Base-by-base conservation (phyloP, 1,284 basidiomycete species). In the Hymenochaete sp. region DNA sequence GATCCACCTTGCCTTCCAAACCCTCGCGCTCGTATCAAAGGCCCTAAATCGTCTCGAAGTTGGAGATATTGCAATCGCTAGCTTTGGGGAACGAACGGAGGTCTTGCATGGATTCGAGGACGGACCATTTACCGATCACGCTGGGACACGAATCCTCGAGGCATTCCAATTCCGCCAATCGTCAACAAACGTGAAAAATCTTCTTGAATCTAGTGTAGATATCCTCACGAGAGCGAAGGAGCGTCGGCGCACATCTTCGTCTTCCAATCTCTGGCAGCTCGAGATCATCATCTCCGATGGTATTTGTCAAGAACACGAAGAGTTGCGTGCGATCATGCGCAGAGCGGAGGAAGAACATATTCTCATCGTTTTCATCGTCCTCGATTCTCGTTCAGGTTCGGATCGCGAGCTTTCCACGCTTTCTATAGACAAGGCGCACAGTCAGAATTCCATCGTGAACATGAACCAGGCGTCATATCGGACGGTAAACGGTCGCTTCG, bases 221-320 rank as follows among this genome's bases (percentile, higher is more conserved):
- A 75, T 88, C 49, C 76, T 99, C 10, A 79, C 85, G 54, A 71
- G 71, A 25, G 85, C 91, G 24, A 68, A 89, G 36, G 84, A 86
- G 56, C 71, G 73, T 43, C 73, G 78, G 26, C 64, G 72, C 11
- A 70, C 69, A 61, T 68, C 68, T 26, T 79, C 78, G 16, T 65
- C 75, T 6, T 73, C 78, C 2, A 93, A 98, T 53, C 72, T 98
- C 19, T 98, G 96, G 96, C 96, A 99, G 62, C 74, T 99, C 44
- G 80, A 97, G 64, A 93, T 98, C 66, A 96, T 99, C 71, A 92
- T 98, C 53, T 98, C 93, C 14, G 96, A 99, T 61, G 96, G 96
- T 25, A 89, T 98, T 53, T 98, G 93, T 62, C 92, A 98, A 63
- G 91, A 98, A 60, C 93, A 98, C 61, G 88, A 92, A 38, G 72